Evolutionary conservation across 257 asterid genomes (phyloP), one percentile per base, ranked within the genome.

Genomic region (Fraxinus cuspidata): DNA sequence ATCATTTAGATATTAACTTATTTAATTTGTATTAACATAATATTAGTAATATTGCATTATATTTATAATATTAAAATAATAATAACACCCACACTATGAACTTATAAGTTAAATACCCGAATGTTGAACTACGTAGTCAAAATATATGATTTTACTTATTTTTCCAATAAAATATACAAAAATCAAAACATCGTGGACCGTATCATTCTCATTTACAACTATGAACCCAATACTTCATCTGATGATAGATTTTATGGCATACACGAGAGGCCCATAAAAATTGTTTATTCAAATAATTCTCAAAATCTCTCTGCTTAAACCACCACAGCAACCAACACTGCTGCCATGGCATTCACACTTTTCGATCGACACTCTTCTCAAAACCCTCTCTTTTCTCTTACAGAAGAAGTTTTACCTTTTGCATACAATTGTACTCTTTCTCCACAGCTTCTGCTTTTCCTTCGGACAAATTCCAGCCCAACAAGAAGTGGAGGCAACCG

Each of bases 271-370:
- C 6, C 53, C 53, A 44, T 44, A 2, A 19, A 19, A 51, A 51
- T 51, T 51, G 28, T 28, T 53, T n/a, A n/a, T n/a, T n/a, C n/a
- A n/a, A n/a, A n/a, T 15, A 56, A 56, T 58, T 29, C 65, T 19
- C 16, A 2, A 10, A 21, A 21, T 58, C 15, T n/a, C 29, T 15
- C 0, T 29, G 4, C n/a, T n/a, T n/a, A n/a, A 19, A 21, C 4
- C 64, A 18, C 27, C 29, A 58, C 66, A 9, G 10, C 66, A n/a
- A 58, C 29, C 65, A 19, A 34, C 77, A n/a, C n/a, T n/a, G 29
- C 56, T 38, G 56, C 73, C 64, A 92, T 90, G 96, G 96, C 96
- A 25, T 81, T 84, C 67, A 73, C 92, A 28, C 75, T 85, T 88
- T 90, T 34, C 89, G 85, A 73, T 81, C 92, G 9, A n/a, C 92